These are phyloP conservation scores for Cyberlindnera maclurae DNA, from an alignment of 805 yeast species.

Conservation along the genomic window DNA sequence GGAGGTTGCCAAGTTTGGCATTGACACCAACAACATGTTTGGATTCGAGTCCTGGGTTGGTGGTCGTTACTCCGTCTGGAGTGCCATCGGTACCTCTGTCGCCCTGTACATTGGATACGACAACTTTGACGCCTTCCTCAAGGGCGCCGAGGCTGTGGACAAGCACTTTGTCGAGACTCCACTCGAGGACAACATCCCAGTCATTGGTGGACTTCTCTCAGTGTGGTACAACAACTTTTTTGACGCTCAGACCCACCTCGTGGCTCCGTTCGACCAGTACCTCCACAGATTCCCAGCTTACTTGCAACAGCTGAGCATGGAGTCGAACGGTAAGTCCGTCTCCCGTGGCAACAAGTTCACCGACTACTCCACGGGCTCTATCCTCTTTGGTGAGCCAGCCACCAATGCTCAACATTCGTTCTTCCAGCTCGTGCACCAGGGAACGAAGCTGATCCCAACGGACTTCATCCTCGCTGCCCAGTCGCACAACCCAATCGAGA, in stretches of 20 bases:
- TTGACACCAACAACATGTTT: slow-evolving; percentile 96
- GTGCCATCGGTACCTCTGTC: slow-evolving; percentile 94
- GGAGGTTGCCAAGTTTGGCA: slow-evolving; percentile 93
- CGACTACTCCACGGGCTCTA: slow-evolving; percentile 92
- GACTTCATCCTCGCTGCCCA: slow-evolving; percentile 96
- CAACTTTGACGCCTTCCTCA: slow-evolving; percentile 83
- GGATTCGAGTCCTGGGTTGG: slow-evolving; percentile 99
- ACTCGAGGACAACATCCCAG: slow-evolving; percentile 85
- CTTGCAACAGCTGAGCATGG: slow-evolving; percentile 97
- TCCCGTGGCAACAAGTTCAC: slow-evolving; percentile 88
- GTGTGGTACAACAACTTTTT: slow-evolving; percentile 99
- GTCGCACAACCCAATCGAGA: slow-evolving; percentile 95
- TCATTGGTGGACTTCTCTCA: slow-evolving; percentile 84
- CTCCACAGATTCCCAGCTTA: slow-evolving; percentile 99
- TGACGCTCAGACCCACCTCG: slow-evolving; percentile 97
- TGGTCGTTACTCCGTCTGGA: slow-evolving; percentile 99
- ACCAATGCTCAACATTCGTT: slow-evolving; percentile 98
- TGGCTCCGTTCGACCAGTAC: slow-evolving; percentile 98
- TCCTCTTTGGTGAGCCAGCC: slow-evolving; percentile 96
- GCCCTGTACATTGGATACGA: slow-evolving; percentile 94
- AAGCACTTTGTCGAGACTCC: slow-evolving; percentile 81
- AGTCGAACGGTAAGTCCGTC: slow-evolving; percentile 97
- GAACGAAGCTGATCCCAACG: slow-evolving; percentile 94
- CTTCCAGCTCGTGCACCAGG: slow-evolving; percentile 99
- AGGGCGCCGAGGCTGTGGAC: slow-evolving; percentile 98